These are phyloP conservation scores for Nicotiana undulata DNA, from an alignment of 257 asterid genomes.

Conservation along the genomic window DNA sequence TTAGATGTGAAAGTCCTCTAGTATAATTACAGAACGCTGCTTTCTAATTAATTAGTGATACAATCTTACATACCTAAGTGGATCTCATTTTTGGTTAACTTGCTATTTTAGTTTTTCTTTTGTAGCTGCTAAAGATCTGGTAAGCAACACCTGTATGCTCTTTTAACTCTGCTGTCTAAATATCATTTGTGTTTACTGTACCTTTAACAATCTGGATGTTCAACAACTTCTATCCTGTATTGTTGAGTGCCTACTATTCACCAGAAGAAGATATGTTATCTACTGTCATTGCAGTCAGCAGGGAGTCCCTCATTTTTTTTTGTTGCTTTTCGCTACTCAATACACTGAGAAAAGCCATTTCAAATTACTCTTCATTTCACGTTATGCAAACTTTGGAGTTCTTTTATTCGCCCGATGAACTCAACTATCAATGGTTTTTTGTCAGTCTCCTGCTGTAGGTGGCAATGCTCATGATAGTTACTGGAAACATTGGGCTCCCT, in stretches of 20 bases:
- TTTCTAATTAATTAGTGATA: background rate
- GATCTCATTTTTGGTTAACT: background rate
- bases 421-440: constrained; percentile 25
- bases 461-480: constrained; percentile 47
- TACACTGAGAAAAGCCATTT: background rate
- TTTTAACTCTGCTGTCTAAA: background rate
- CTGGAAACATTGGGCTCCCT: constrained; percentile 61
- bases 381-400: background rate
- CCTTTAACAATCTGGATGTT: background rate
- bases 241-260: background rate
- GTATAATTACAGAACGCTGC: background rate
- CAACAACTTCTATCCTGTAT: background rate
- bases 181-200: background rate
- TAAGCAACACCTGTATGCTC: background rate
- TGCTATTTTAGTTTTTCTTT: background rate
- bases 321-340: background rate
- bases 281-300: background rate
- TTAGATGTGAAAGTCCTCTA: background rate
- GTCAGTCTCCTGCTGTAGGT: constrained; percentile 64
- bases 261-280: background rate
- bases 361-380: background rate
- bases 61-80: background rate
- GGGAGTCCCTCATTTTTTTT: background rate
- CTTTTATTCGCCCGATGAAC: constrained; percentile 20
- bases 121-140: background rate